A percentile compares a stretch with the other conserved stretches of the same genome.
Evolutionary conservation across 116 monocot species (phyloP).

Genomic region (Cymodocea nodosa): DNA sequence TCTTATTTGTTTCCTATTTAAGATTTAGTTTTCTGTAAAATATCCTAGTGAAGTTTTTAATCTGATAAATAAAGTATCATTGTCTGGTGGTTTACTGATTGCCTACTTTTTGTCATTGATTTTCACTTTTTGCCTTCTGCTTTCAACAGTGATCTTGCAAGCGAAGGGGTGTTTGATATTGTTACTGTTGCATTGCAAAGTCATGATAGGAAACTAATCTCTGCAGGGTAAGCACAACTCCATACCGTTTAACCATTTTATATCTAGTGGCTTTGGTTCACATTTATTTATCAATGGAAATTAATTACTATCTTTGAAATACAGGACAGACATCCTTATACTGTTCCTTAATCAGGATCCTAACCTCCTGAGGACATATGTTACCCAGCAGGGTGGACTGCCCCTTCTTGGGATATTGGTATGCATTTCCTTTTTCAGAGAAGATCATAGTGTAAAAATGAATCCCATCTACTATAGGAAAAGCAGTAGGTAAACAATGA

Average conservation of each 20-base stretch:
- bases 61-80: neutral
- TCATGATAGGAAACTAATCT: constrained; percentile 74
- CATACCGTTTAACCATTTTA: neutral
- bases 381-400: constrained; percentile 76
- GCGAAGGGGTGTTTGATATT: constrained; percentile 90
- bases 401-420: constrained; percentile 81
- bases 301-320: constrained; percentile 9
- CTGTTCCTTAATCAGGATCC: constrained; percentile 97
- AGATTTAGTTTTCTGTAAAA: neutral
- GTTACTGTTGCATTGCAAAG: constrained; percentile 68
- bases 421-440: constrained; percentile 8
- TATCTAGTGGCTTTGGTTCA: neutral
- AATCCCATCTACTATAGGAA: no score
- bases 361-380: constrained; percentile 67
- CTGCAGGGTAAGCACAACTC: constrained; percentile 45
- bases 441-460: no score
- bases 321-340: constrained; percentile 97
- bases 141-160: constrained; percentile 68
- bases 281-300: constrained; percentile 1
- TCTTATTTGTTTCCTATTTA: neutral
- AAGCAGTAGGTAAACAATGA: no score
- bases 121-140: constrained; percentile 5
- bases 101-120: neutral
- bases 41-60: neutral
- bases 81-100: neutral